Percentiles rank a stretch among this genome's conserved stretches.
These are phyloP conservation scores for Nakaseomyces bracarensis DNA, from an alignment of 1,139 yeast species.

Conservation along the genomic window DNA sequence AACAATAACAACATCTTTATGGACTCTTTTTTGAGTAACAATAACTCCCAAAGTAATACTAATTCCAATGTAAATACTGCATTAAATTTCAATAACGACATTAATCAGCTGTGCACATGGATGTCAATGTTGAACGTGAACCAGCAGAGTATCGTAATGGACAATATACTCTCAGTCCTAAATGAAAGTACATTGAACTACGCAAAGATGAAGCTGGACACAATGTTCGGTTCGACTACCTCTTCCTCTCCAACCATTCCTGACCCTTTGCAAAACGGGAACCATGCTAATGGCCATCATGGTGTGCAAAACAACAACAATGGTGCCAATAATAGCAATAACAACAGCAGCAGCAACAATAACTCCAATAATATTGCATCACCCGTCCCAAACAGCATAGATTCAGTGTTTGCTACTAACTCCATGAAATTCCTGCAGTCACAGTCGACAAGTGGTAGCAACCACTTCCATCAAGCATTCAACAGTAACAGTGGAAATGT, in stretches of 20 bases:
- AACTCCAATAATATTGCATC: neutral
- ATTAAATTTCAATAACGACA: conserved; percentile 37
- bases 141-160: conserved; percentile 53
- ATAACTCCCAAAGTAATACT: conserved; percentile 16
- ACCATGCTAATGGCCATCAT: conserved; percentile 5
- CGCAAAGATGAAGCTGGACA: conserved; percentile 36
- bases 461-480: conserved; percentile 4
- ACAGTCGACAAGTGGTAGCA: conserved; percentile 6
- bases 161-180: conserved; percentile 45
- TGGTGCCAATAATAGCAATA: conserved; percentile 11
- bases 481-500: conserved; percentile 1
- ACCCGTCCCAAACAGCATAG: conserved; percentile 15
- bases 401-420: conserved; percentile 16
- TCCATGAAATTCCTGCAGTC: conserved; percentile 10
- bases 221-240: conserved; percentile 18
- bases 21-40: conserved; percentile 18
- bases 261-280: conserved; percentile 1
- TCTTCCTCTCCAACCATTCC: conserved; percentile 4
- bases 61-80: conserved; percentile 20
- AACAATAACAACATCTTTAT: conserved; percentile 4
- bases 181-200: conserved; percentile 42
- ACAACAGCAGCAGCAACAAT: conserved; percentile 15
- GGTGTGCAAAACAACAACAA: conserved; percentile 5
- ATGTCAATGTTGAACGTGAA: conserved; percentile 46
- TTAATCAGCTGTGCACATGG: conserved; percentile 53